Base-by-base conservation (phyloP, 2,329 filamentous ascomycete genomes). In the Daldinia sp. region DNA sequence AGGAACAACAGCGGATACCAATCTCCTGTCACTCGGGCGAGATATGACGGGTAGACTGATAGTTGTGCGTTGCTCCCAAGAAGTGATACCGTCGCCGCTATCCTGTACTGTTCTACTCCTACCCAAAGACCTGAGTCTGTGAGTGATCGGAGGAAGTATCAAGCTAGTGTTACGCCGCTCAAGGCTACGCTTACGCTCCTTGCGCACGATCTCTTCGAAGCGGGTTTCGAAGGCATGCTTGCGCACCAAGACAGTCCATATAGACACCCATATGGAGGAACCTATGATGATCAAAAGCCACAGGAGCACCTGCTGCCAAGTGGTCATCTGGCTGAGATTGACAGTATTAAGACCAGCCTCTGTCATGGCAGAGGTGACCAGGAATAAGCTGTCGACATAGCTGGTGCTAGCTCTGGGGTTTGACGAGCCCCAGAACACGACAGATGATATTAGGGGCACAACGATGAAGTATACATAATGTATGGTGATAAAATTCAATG, bases 381-480 rank as follows among this genome's bases (percentile, higher is more conserved):
- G 78, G 74, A 92, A 92, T 6, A 92, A 79, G 15, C 87, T 84
- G 77, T 92, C 89, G 20, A 84, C 83, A 78, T 90, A 92, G 46
- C 81, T 80, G 65, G 92, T 83, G 68, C 82, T 86, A 35, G 79
- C 75, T 18, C 78, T 75, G 7, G 87, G 85, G 4, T 82, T 82
- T 0, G 87, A 87, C 0, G 84, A 82, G 15, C 82, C 83, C 83
- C 84, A 92, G 74, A 92, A 89, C 53, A 92, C 83, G 46, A 87
- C 65, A 10, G 88, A 88, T n/a, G 83, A 80, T 35, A 88, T 44
- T 2, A 92, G 73, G 65, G 82, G 83, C 9, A 86, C 84, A 6
- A 78, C 57, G 65, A 90, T 81, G 75, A 92, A 92, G 78, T 92
- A 92, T 44, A 83, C 78, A 80, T 91, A 90, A 76, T 92, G 90